Evolutionary conservation across 768 basidiomycete species (phyloP), one percentile per base, ranked within the genome.

Genomic region (Mycena kentingensis): DNA sequence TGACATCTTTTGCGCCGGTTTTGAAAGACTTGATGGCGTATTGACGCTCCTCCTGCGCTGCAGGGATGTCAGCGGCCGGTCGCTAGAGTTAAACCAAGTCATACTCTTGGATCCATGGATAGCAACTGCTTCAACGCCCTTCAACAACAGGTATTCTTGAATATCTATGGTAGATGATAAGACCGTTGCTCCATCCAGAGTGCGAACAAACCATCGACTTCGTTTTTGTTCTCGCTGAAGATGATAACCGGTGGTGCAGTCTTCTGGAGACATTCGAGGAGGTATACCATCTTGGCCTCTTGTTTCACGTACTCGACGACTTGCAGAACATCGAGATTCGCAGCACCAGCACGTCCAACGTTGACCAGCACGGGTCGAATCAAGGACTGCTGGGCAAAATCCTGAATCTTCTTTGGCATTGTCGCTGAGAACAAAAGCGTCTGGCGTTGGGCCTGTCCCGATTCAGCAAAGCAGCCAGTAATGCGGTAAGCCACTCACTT

Each of bases 1-100:
- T 98, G 42, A 98, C 96, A 69, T 99, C 97, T 66, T 99, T 99
- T 35, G 86, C 90, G 24, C 97, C 97, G 1, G 88, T 85, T 67
- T 98, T 98, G 78, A 99, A 99, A 0, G 97, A 88, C 66, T 90
- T 93, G 73, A 99, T 98, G 42, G 97, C 97, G 64, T 98, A 99
- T 70, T 98, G 96, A 5, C 97, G 90, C 70, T 98, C 97, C 74
- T 99, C 97, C 71, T 98, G 97, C 2, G 89, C 95, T 98, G 60
- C 47, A 10, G 22, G 19, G 42, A 47, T 35, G 36, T 16, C 21
- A 42, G 46, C 26, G 13, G 52, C 27, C n/a, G 27, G 13, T 29
- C 18, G 22, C 13, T 26, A 31, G 25, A 25, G 18, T 37, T 7
- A 7, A 72, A n/a, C n/a, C n/a, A n/a, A n/a, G n/a, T n/a, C 85